Evolutionary conservation across 352 stramenopile species (phyloP).

Genomic region (Globisporangium sylvaticum): DNA sequence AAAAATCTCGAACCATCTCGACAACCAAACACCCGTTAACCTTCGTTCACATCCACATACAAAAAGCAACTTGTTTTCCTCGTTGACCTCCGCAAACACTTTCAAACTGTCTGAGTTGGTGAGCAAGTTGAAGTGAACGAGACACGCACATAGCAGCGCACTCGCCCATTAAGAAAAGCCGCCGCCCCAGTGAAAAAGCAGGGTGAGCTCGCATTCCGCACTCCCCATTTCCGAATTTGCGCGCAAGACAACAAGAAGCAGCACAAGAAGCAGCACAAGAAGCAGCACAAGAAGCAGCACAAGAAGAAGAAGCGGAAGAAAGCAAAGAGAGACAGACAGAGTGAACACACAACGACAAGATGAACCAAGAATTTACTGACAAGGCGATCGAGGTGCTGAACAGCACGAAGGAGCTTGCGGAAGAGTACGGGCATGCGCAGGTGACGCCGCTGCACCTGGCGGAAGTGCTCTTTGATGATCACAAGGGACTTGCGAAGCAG

Average conservation of each 20-base stretch:
- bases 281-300: neutral
- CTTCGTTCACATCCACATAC: neutral
- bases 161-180: neutral
- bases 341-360: constrained; percentile 22
- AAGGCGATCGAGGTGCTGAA: constrained; percentile 69
- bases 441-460: constrained; percentile 72
- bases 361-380: constrained; percentile 83
- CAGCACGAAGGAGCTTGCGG: constrained; percentile 41
- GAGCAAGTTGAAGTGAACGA: neutral
- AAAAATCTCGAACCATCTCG: neutral
- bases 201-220: neutral
- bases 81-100: neutral
- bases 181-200: neutral
- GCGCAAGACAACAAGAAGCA: constrained; percentile 4
- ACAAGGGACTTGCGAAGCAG: constrained; percentile 45
- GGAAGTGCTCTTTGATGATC: constrained; percentile 64
- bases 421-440: constrained; percentile 70
- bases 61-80: neutral
- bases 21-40: neutral
- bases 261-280: neutral
- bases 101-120: neutral
- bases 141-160: neutral
- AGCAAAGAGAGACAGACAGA: constrained; percentile 4
- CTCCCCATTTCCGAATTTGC: neutral
- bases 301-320: neutral